Base-by-base conservation (phyloP, 2,329 filamentous ascomycete genomes). In the Nemania diffusa region DNA sequence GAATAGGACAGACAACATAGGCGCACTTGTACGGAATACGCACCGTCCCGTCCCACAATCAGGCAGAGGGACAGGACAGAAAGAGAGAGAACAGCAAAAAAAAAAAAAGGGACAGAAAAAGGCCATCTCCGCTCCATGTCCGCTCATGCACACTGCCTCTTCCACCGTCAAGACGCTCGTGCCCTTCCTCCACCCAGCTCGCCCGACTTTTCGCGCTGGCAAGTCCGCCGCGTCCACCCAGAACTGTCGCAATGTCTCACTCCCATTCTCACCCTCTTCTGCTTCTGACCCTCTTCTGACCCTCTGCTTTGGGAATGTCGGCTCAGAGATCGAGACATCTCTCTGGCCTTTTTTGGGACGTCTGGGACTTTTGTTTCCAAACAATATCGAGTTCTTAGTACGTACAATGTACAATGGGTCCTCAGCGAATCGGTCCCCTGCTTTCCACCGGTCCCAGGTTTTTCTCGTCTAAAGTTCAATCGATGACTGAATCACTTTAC, bases 111-210 rank as follows among this genome's bases (percentile, higher is more conserved):
- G n/a, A n/a, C n/a, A n/a, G n/a, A n/a, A 65, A 61, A 65, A 57
- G 52, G 61, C 51, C 52, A 20, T 32, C 22, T 46, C 58, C 59
- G 64, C 64, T 66, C 53, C 64, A 63, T 63, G 61, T 63, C 56
- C 57, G 61, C 61, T 68, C 57, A 68, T 68, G 65, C 65, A 68
- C 65, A 68, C 65, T 68, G 61, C 65, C 65, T 68, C 57, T 57
- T 66, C 59, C 55, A 62, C 62, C 58, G 34, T 46, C 65, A 51
- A 57, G 34, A 46, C 27, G 53, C 58, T 63, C 59, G 15, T 27
- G 17, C 42, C 42, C 60, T 20, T 57, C 48, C 20, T 57, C 48
- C 55, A 59, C 52, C 51, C 58, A 63, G 5, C 13, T 46, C 48
- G 48, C 57, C 68, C 68, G 68, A 65, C 65, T 63, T 70, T 70